Evolutionary conservation across 371 early-diverging fungal genomes (phyloP).

Genomic region (Smittium culicis): DNA sequence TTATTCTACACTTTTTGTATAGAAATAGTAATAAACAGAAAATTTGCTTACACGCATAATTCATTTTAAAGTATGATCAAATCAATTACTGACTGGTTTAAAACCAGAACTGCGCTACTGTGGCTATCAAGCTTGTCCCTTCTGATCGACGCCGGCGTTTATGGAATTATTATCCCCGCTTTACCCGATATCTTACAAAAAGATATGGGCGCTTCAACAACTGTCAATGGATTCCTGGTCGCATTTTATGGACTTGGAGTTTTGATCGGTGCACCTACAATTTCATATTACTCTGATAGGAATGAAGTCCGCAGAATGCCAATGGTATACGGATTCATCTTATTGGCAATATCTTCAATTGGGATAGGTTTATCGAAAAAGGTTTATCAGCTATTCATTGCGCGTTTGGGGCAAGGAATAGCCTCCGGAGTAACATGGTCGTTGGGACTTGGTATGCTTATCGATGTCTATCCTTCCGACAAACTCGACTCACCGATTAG

Average conservation of each 20-base stretch:
- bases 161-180: conserved; percentile 74
- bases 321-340: conserved; percentile 51
- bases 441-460: conserved; percentile 58
- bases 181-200: conserved; percentile 59
- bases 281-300: conserved; percentile 62
- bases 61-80: no score
- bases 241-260: conserved; percentile 73
- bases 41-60: no score
- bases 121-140: not conserved
- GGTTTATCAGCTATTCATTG: conserved; percentile 51
- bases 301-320: conserved; percentile 51
- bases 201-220: conserved; percentile 42
- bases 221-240: conserved; percentile 61
- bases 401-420: conserved; percentile 65
- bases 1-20: no score
- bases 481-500: conserved; percentile 65
- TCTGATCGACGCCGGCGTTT: conserved; percentile 48
- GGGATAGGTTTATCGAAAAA: conserved; percentile 51
- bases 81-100: no score
- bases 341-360: conserved; percentile 42
- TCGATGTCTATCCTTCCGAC: conserved; percentile 59
- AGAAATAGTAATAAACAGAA: no score
- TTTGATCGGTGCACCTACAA: conserved; percentile 54
- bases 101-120: not conserved
- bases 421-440: conserved; percentile 70